Conservation (phyloP, 108 stramenopile genomes). For the Schizochytrium sp. region DNA sequence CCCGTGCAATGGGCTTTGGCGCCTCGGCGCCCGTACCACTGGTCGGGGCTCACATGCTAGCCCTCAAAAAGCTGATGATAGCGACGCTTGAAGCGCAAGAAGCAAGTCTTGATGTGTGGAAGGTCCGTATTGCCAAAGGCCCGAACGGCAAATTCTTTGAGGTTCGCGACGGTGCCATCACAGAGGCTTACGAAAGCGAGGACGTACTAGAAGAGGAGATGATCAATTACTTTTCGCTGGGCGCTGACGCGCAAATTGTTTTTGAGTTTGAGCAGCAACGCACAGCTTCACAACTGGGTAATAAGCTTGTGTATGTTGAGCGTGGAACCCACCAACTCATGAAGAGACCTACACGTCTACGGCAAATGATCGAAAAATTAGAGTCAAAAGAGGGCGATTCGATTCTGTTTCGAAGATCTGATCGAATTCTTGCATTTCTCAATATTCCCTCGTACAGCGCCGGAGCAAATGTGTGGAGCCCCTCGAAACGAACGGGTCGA, state of each 20-base stretch:
- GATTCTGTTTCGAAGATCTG: background rate
- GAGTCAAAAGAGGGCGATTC: background rate
- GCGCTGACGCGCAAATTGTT: background rate
- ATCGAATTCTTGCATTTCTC: constrained; percentile 1
- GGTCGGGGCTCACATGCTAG: background rate
- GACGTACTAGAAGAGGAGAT: background rate
- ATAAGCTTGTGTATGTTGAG: background rate
- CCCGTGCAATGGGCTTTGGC: background rate
- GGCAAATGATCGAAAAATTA: background rate
- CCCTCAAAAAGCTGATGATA: background rate
- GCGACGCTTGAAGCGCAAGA: background rate
- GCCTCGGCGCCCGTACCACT: background rate
- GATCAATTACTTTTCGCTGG: background rate
- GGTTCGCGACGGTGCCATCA: background rate
- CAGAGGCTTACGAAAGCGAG: background rate
- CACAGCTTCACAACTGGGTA: background rate
- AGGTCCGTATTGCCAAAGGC: background rate
- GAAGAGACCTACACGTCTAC: background rate
- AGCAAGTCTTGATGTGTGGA: background rate
- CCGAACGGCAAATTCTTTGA: background rate
- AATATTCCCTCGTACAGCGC: constrained; percentile 4
- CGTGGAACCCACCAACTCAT: background rate
- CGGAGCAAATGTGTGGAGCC: background rate
- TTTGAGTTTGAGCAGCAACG: constrained; percentile 5
- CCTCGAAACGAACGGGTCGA: background rate